These are phyloP conservation scores for Cladosporium halotolerans DNA, from an alignment of 2,329 filamentous ascomycete genomes.

Conservation along the genomic window DNA sequence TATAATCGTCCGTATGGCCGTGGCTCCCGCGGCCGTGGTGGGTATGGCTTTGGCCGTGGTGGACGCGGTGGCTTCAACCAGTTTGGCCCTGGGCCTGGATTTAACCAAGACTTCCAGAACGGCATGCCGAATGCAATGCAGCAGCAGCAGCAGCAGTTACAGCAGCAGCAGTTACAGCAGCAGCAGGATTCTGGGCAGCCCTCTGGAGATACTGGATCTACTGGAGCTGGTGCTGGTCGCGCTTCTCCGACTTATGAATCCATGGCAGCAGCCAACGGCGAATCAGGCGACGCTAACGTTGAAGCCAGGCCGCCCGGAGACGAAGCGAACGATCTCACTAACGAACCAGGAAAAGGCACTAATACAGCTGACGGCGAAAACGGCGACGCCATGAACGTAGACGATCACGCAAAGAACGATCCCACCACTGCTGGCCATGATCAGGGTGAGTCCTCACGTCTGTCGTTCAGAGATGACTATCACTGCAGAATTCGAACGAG, in stretches of 20 bases:
- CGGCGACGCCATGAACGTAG: conserved; percentile 1
- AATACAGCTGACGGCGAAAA: conserved; percentile 16
- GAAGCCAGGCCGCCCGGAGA: conserved; percentile 13
- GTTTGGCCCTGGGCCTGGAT: conserved; percentile 4
- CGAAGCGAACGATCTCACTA: conserved; percentile 28
- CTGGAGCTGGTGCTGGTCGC: conserved; percentile 17
- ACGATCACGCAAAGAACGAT: conserved; percentile 13
- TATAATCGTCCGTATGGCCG: conserved; percentile 54
- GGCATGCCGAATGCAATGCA: conserved; percentile 12
- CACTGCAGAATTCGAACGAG: no score
- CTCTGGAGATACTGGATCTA: conserved; percentile 12
- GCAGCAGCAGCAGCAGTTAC: conserved; percentile 19
- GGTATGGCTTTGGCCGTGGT: conserved; percentile 18
- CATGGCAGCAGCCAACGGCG: conserved; percentile 17
- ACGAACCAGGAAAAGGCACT: conserved; percentile 28
- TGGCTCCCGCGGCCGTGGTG: conserved; percentile 30
- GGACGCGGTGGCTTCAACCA: conserved; percentile 13
- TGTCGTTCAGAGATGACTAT: neutral
- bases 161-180: conserved; percentile 14
- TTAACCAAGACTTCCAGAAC: conserved; percentile 8
- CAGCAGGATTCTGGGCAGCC: conserved; percentile 17
- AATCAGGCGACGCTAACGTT: conserved; percentile 11
- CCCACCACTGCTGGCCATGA: neutral
- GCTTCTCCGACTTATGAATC: conserved; percentile 26
- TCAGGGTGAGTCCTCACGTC: neutral